These are phyloP conservation scores for Apiospora saccharicola DNA, from an alignment of 2,329 filamentous ascomycete genomes.

Conservation along the genomic window DNA sequence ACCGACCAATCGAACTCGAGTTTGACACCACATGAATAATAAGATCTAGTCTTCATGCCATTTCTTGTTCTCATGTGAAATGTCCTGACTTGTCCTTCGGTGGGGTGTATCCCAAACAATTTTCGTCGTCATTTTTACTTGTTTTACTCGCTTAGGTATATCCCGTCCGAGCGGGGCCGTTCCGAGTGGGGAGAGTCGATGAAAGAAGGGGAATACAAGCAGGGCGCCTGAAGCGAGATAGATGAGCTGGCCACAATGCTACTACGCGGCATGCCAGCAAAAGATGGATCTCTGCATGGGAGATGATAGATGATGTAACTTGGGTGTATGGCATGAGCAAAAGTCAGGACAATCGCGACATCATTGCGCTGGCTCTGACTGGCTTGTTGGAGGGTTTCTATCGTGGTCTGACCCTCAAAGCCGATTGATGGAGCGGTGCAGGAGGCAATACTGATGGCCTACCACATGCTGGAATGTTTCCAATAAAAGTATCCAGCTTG, in stretches of 20 bases:
- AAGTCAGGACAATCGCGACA: background rate
- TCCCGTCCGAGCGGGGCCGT: background rate
- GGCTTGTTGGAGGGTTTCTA: background rate
- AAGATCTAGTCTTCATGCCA: background rate
- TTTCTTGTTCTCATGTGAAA: background rate
- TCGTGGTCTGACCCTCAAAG: constrained; percentile 14
- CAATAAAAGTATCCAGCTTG: background rate
- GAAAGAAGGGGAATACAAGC: background rate
- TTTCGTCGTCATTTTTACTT: background rate
- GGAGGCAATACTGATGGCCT: background rate
- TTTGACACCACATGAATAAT: background rate
- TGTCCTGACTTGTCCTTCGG: background rate
- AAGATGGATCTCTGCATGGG: background rate
- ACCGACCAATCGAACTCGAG: background rate
- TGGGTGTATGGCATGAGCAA: background rate
- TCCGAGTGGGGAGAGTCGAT: background rate
- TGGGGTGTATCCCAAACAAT: background rate
- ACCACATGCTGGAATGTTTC: background rate
- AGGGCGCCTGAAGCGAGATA: background rate
- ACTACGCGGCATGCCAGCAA: background rate
- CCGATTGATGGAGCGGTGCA: constrained; percentile 16
- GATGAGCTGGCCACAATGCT: background rate
- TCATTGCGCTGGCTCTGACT: background rate
- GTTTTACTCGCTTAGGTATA: background rate
- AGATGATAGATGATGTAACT: background rate